Evolutionary conservation across 2,329 filamentous ascomycete genomes (phyloP).

Genomic region (Alternaria brassicicola): DNA sequence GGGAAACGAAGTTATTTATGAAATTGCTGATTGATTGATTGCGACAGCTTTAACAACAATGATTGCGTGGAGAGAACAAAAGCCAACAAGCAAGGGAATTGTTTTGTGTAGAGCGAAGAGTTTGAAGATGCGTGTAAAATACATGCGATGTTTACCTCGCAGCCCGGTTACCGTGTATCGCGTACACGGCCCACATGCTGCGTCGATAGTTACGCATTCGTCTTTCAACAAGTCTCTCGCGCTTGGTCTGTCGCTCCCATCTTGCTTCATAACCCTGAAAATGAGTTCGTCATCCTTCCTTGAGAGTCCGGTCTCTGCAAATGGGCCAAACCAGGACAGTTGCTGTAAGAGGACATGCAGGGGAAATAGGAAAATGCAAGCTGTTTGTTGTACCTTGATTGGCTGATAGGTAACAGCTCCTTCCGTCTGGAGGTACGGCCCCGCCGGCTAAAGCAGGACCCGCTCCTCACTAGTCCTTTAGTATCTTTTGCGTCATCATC

Average conservation of each 20-base stretch:
- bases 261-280: neutral
- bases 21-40: neutral
- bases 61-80: neutral
- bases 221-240: neutral
- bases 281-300: neutral
- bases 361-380: neutral
- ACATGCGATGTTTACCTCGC: neutral
- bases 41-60: neutral
- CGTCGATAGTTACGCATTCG: neutral
- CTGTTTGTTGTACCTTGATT: neutral
- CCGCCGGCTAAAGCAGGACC: conserved; percentile 10
- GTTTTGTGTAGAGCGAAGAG: neutral
- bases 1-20: neutral
- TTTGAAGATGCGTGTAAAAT: neutral
- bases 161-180: neutral
- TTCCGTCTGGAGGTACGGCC: neutral
- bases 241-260: neutral
- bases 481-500: conserved; percentile 10
- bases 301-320: neutral
- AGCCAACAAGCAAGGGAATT: neutral
- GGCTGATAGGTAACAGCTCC: neutral
- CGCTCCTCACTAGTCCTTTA: conserved; percentile 9
- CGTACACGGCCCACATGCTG: neutral
- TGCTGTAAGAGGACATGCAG: no score
- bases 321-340: no score